Conservation (phyloP, 2,329 filamentous ascomycete species). For the Cytospora piceae region DNA sequence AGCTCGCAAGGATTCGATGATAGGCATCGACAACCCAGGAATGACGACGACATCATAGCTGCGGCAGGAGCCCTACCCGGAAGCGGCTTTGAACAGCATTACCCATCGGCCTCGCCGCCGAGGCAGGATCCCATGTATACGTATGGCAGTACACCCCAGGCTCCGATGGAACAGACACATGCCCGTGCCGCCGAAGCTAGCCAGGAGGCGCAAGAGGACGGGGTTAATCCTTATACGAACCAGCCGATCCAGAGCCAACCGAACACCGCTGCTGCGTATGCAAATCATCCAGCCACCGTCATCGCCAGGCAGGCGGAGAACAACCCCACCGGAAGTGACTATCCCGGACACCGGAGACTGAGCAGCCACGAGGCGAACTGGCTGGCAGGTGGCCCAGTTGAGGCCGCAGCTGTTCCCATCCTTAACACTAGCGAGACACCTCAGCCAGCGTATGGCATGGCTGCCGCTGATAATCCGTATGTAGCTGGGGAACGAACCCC, state of each 20-base stretch:
- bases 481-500: not conserved
- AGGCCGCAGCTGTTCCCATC: conserved; percentile 12
- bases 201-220: conserved; percentile 56
- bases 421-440: not conserved
- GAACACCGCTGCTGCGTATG: conserved; percentile 11
- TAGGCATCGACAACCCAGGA: conserved; percentile 26
- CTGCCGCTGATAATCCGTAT: conserved; percentile 3
- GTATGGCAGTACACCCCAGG: conserved; percentile 52
- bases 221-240: conserved; percentile 61
- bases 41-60: conserved; percentile 63
- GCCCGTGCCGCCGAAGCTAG: conserved; percentile 56
- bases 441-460: not conserved
- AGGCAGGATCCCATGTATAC: conserved; percentile 34
- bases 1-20: conserved; percentile 63
- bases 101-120: conserved; percentile 28
- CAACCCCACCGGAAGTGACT: not conserved
- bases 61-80: conserved; percentile 60
- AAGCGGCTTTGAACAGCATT: conserved; percentile 44
- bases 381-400: not conserved
- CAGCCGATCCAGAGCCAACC: conserved; percentile 42
- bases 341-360: conserved; percentile 1
- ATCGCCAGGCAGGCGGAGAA: conserved; percentile 9
- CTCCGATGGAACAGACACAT: conserved; percentile 52
- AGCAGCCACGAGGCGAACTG: conserved; percentile 16
- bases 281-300: conserved; percentile 20